Conservation (phyloP, 73 alveolate genomes). For the Uronychia binucleata region DNA sequence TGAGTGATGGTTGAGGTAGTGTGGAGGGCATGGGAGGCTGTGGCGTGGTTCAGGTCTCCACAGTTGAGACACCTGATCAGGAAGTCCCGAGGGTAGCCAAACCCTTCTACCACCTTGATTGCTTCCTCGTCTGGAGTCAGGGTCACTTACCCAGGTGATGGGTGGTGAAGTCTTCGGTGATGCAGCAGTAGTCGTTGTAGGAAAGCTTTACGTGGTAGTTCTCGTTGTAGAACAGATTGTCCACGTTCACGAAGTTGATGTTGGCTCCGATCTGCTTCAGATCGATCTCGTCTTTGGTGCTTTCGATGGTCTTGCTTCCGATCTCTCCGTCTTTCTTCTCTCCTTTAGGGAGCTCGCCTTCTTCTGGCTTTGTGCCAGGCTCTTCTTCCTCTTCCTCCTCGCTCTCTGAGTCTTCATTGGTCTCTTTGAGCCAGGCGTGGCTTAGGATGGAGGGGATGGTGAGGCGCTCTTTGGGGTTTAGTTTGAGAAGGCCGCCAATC, state of each 20-base stretch:
- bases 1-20: too few species aligned
- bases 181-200: slow-evolving; percentile 52
- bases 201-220: slow-evolving; percentile 29
- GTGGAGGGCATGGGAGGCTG: too few species aligned
- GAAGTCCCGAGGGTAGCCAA: slow-evolving; percentile 60
- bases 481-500: slow-evolving; percentile 28
- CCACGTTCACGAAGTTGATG: slow-evolving; percentile 57
- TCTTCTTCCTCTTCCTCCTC: slow-evolving; percentile 27
- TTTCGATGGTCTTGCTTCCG: background rate
- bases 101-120: slow-evolving; percentile 19
- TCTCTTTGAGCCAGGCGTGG: slow-evolving; percentile 88
- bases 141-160: too few species aligned
- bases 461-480: slow-evolving; percentile 78
- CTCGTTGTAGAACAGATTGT: slow-evolving; percentile 38
- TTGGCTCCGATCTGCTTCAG: slow-evolving; percentile 32
- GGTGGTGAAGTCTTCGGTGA: slow-evolving; percentile 59
- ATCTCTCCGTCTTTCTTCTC: background rate
- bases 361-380: background rate
- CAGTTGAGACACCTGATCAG: slow-evolving; percentile 63
- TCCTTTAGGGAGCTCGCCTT: slow-evolving; percentile 3
- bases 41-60: slow-evolving; percentile 80
- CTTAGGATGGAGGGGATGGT: slow-evolving; percentile 80
- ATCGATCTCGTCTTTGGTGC: background rate
- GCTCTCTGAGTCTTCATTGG: slow-evolving; percentile 59
- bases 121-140: slow-evolving; percentile 60